These are phyloP conservation scores for Erodium trifolium DNA, from an alignment of 441 rosid genomes.

Conservation along the genomic window DNA sequence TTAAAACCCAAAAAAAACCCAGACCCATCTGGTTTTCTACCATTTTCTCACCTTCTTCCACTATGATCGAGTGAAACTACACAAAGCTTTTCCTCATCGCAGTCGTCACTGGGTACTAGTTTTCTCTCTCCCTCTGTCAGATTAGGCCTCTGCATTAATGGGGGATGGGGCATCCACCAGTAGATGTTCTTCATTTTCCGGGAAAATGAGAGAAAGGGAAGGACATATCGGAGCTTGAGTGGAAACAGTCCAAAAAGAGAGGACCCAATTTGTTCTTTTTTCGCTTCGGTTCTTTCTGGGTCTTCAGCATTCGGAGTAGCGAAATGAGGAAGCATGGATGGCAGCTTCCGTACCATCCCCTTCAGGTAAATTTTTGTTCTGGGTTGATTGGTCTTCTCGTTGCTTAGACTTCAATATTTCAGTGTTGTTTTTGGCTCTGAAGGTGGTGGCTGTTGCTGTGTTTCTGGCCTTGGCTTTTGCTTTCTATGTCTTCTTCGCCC, in stretches of 20 bases:
- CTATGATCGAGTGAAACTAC: constrained; percentile 27
- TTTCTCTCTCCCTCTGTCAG: constrained; percentile 7
- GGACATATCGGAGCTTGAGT: constrained; percentile 17
- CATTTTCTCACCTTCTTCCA: constrained; percentile 15
- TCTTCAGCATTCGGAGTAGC: constrained; percentile 30
- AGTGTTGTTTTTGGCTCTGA: neutral
- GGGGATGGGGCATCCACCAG: constrained; percentile 20
- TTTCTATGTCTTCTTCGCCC: constrained; percentile 96
- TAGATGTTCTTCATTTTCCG: constrained; percentile 26
- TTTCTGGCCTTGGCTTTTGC: constrained; percentile 97
- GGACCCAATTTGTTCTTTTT: constrained; percentile 12
- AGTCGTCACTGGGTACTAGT: neutral
- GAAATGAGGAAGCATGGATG: constrained; percentile 98
- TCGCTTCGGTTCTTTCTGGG: constrained; percentile 23
- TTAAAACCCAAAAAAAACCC: neutral
- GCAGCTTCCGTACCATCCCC: constrained; percentile 97
- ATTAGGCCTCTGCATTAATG: constrained; percentile 6
- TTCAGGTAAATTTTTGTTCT: neutral
- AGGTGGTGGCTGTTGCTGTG: constrained; percentile 73
- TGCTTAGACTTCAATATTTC: neutral
- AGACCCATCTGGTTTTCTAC: constrained; percentile 13
- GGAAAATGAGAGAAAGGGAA: constrained; percentile 44
- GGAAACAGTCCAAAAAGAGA: neutral
- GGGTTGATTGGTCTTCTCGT: neutral
- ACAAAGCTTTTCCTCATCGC: constrained; percentile 23